These are phyloP conservation scores for Haberlea rhodopensis DNA, from an alignment of 257 asterid genomes.

Conservation along the genomic window DNA sequence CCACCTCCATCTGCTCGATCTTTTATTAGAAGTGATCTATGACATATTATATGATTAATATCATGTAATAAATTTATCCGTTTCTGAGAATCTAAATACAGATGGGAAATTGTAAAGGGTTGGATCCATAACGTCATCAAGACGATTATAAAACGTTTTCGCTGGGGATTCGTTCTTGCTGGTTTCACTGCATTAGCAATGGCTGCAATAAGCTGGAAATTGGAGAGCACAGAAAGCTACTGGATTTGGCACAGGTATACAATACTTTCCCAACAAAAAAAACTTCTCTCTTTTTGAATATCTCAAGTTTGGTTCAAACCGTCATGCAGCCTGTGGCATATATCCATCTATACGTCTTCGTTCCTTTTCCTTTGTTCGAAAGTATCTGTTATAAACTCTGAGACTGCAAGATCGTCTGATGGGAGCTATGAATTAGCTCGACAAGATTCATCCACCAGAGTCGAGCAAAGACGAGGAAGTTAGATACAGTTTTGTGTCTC, in stretches of 20 bases:
- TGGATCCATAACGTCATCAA: constrained; percentile 49
- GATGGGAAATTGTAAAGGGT: constrained; percentile 59
- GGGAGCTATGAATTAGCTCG: constrained; percentile 66
- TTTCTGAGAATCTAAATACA: constrained; percentile 29
- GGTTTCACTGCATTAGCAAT: constrained; percentile 65
- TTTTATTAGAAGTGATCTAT: too few species aligned
- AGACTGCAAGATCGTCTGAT: constrained; percentile 39
- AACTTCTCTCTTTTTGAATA: constrained; percentile 5
- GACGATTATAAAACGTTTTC: constrained; percentile 60
- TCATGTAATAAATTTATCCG: neutral
- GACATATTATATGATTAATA: too few species aligned
- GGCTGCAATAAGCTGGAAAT: constrained; percentile 86
- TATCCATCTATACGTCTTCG: constrained; percentile 73
- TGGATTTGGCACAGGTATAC: constrained; percentile 98
- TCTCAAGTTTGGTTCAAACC: constrained; percentile 31
- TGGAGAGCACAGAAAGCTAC: constrained; percentile 72
- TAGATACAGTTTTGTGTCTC: constrained; percentile 30
- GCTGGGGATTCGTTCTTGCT: constrained; percentile 68
- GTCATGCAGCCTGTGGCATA: constrained; percentile 82
- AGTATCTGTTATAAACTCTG: constrained; percentile 44
- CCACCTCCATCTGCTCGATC: too few species aligned
- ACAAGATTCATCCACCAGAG: constrained; percentile 51
- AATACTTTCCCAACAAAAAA: neutral
- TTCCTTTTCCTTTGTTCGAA: constrained; percentile 92
- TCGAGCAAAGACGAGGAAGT: constrained; percentile 36